Conservation (phyloP, 2,329 filamentous ascomycete genomes). For the Beauveria rudraprayagi region DNA sequence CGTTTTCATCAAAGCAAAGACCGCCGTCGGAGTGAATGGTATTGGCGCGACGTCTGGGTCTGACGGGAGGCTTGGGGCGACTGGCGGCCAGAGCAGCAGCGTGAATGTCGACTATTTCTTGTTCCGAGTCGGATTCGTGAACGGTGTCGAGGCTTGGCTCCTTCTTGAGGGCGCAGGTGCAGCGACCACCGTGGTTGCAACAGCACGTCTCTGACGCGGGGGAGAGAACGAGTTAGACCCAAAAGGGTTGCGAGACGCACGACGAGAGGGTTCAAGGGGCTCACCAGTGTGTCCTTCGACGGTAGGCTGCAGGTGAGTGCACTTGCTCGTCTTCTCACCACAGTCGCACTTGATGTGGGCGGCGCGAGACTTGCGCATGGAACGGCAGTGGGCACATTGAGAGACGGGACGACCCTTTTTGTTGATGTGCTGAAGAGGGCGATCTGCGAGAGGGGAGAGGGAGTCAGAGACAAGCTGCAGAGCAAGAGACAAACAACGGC, state of each 20-base stretch:
- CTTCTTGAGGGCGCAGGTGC: slow-evolving; percentile 57
- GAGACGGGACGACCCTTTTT: slow-evolving; percentile 96
- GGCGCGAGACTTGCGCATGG: slow-evolving; percentile 89
- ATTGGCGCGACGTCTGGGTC: slow-evolving; percentile 47
- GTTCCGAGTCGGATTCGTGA: slow-evolving; percentile 54
- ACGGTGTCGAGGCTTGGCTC: slow-evolving; percentile 53
- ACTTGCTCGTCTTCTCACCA: slow-evolving; percentile 78
- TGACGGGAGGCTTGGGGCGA: slow-evolving; percentile 34
- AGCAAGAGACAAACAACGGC: neutral
- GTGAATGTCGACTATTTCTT: slow-evolving; percentile 27
- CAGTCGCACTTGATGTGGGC: slow-evolving; percentile 96
- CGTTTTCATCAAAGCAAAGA: slow-evolving; percentile 54
- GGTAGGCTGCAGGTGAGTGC: slow-evolving; percentile 50
- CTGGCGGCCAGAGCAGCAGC: slow-evolving; percentile 21
- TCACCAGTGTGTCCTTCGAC: slow-evolving; percentile 53
- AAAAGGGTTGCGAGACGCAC: neutral
- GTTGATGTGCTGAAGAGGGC: slow-evolving; percentile 87
- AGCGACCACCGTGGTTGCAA: slow-evolving; percentile 61
- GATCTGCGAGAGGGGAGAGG: slow-evolving; percentile 48
- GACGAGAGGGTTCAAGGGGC: slow-evolving; percentile 17
- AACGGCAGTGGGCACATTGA: slow-evolving; percentile 94
- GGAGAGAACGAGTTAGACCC: slow-evolving; percentile 11
- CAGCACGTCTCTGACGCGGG: slow-evolving; percentile 53
- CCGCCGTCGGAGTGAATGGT: slow-evolving; percentile 54
- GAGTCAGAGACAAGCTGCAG: neutral